Base-by-base conservation (phyloP, 805 yeast genomes). In the Gaillardinia entomophila region DNA sequence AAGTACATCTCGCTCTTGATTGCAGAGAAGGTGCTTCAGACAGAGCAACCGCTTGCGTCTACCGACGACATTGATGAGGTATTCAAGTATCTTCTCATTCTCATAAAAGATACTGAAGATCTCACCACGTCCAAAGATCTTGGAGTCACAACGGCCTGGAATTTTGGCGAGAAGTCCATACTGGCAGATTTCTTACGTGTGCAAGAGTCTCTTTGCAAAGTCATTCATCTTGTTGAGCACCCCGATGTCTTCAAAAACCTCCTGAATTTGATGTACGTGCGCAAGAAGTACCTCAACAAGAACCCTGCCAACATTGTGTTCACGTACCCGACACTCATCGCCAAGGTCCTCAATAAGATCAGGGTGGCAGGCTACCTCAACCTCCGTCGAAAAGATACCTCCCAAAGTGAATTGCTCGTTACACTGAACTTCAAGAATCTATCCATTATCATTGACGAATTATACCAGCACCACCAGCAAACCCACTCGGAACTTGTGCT, bases 311-410 rank as follows among this genome's bases (percentile, higher is more conserved):
- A 78, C 42, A 70, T 78, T 27, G 70, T 70, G 39, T 77, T 69
- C 50, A 81, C 92, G 0, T 84, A 79, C 51, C 95, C 96, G 3
- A 73, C 96, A 1, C 58, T 90, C 26, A 73, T 88, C 17, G 69
- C 77, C 32, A 68, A 68, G 32, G 71, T 79, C 14, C 64, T 87
- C 45, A 72, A 68, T 48, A 57, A 83, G 16, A 70, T 84, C 18
- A 72, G 84, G 44, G 63, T 60, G 6, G 49, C 55, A 8, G 69
- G 70, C 2, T 46, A 47, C 15, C 44, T 53, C 6, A 39, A 38
- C 3, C 35, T 48, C 19, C 17, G 23, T 22, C 32, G 36, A 20
- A 31, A 70, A 29, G 62, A 68, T 28, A 47, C 60, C 27, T 43
- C 40, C 20, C 51, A 49, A 24, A 50, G 43, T 14, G 48, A 41